Evolutionary conservation across 306 rosid species (phyloP), one percentile per base, ranked within the genome.

Genomic region (Hylodesmum podocarpum): DNA sequence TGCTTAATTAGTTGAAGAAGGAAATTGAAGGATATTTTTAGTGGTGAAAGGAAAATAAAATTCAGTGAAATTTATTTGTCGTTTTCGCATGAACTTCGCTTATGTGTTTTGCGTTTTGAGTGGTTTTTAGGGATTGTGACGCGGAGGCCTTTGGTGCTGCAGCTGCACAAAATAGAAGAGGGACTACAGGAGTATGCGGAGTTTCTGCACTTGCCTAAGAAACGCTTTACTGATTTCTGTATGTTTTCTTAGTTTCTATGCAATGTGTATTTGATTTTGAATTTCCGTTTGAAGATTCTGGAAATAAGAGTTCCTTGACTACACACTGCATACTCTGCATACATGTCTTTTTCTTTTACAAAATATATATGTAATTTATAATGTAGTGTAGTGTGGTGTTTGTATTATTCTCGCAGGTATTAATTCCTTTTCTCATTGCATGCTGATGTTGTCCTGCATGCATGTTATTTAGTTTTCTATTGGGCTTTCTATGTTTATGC

Each of bases 121-220:
- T 80, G 77, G 16, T 28, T 75, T 86, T 76, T 83, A 91, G 98
- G 98, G 70, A 93, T 93, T 81, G 97, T 93, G 79, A 93, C 98
- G 9, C 89, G 98, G 75, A 93, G 98, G 81, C 98, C 97, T 22
- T 81, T 93, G 83, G 97, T 93, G 66, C 82, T 93, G 90, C 98
- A 91, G 84, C 88, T 93, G 72, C 87, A 91, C 59, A 85, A 86
- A 84, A 68, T 64, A 15, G 90, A 90, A 43, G 78, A 75, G 47
- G 92, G 93, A 11, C 22, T 66, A n/a, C 80, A 84, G 73, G 97
- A 92, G 13, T 80, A 90, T 81, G 96, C 97, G 0, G 97, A 87
- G 75, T 92, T 92, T 81, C 93, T 90, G 71, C 97, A 90, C 79
- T 61, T 88, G 85, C 91, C 91, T 0, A 87, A 81, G 82, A 90